These are phyloP conservation scores for Aristolochia fimbriata DNA, from an alignment of 164 flowering plant species.

Conservation along the genomic window DNA sequence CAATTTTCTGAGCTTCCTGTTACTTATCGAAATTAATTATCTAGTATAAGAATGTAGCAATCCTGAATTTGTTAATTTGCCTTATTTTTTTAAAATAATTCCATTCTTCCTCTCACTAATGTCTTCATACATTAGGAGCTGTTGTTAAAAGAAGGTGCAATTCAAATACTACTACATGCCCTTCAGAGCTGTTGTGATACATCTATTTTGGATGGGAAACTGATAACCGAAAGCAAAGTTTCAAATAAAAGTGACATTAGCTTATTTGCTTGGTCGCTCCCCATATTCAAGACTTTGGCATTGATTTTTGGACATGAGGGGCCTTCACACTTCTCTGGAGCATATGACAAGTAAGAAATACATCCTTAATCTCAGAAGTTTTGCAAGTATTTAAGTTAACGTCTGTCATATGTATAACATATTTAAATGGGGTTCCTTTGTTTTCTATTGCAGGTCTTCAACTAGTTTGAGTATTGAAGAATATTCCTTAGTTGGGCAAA, in stretches of 20 bases:
- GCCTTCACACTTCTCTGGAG: conserved; percentile 16
- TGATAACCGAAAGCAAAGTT: conserved; percentile 21
- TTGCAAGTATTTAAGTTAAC: no score
- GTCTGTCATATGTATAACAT: no score
- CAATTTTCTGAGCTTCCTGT: no score
- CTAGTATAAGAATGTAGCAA: no score
- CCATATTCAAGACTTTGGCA: conserved; percentile 52
- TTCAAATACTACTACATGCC: conserved; percentile 38
- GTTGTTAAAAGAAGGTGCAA: conserved; percentile 45
- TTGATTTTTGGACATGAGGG: conserved; percentile 33
- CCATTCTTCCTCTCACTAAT: not conserved
- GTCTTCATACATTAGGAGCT: conserved; percentile 32
- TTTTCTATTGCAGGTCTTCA: conserved; percentile 17
- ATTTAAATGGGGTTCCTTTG: not conserved
- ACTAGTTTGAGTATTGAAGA: conserved; percentile 40
- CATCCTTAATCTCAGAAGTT: no score
- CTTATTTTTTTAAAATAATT: not conserved
- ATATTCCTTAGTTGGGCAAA: conserved; percentile 27
- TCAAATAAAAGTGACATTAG: conserved; percentile 26
- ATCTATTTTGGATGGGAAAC: conserved; percentile 31
- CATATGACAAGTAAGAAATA: conserved; percentile 39
- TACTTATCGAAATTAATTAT: no score
- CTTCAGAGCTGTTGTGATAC: conserved; percentile 38
- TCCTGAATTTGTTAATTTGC: no score
- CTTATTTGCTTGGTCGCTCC: conserved; percentile 51